Evolutionary conservation across 2,329 filamentous ascomycete genomes (phyloP), one percentile per base, ranked within the genome.

Genomic region (Alternaria gaisen): DNA sequence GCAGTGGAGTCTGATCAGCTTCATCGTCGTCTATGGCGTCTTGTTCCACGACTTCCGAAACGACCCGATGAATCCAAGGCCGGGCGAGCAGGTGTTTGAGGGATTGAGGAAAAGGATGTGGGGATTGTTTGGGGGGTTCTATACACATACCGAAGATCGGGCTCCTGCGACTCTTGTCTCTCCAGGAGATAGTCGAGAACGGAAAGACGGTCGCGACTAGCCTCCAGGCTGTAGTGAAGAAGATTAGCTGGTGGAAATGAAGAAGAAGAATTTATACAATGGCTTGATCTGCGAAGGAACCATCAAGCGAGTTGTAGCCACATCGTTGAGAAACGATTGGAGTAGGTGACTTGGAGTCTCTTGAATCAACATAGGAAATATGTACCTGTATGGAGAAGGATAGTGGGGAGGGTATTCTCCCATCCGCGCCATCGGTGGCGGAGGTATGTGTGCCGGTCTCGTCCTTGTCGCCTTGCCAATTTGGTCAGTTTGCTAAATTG

Each of bases 41-140:
- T 77, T 90, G 56, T 90, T 88, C 74, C 83, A 89, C 83, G 87
- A 90, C 65, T 87, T 83, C 53, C 42, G 66, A 20, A 61, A 72
- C 9, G 75, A 77, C 44, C 71, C 73, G 4, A 72, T 69, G 70
- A 77, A 75, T 47, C 72, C 73, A 30, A 56, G 63, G n/a, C 70
- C 68, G 18, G 74, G 73, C 51, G 69, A 76, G 65, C 68, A 77
- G 46, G 70, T 71, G 24, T 78, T 78, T 51, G 58, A 71, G 44
- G 66, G 64, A 5, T 43, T 77, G 58, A 68, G 75, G 34, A 48
- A 57, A 11, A 69, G 61, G 60, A 73, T 73, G 72, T 72, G 68
- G 71, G 61, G 57, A 11, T 36, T 71, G 18, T 58, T 70, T n/a
- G 72, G 67, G 12, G 69, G 67, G 9, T 65, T 76, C 36, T 76